These are phyloP conservation scores for Omphalotus olearius DNA, from an alignment of 1,284 basidiomycete genomes.

Conservation along the genomic window DNA sequence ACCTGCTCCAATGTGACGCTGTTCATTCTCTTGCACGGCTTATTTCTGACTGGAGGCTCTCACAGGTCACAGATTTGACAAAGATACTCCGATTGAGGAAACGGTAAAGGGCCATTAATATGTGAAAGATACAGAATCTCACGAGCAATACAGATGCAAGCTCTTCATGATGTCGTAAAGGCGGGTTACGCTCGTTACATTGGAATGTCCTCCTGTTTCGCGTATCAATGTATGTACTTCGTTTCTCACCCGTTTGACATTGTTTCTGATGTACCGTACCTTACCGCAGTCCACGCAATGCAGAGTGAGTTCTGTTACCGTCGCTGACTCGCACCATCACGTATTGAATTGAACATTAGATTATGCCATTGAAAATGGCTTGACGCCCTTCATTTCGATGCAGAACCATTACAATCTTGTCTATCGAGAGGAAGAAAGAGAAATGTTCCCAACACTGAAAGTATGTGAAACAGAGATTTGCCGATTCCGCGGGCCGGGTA, in stretches of 20 bases:
- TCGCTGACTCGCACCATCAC: neutral
- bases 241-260: conserved; percentile 11
- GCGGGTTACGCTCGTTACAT: conserved; percentile 64
- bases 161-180: conserved; percentile 62
- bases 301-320: conserved; percentile 32
- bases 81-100: conserved; percentile 41
- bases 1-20: conserved; percentile 37
- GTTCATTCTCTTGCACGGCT: neutral
- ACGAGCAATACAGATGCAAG: conserved; percentile 46
- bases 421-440: conserved; percentile 66
- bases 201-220: conserved; percentile 53
- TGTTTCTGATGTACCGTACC: conserved; percentile 3
- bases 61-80: conserved; percentile 55
- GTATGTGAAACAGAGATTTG: conserved; percentile 19
- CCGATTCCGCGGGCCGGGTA: neutral
- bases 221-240: conserved; percentile 37
- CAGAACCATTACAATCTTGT: conserved; percentile 58
- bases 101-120: conserved; percentile 20
- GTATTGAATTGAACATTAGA: conserved; percentile 21
- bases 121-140: conserved; percentile 2
- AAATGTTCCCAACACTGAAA: conserved; percentile 61
- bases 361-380: conserved; percentile 46
- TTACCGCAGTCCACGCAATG: conserved; percentile 38
- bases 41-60: neutral
- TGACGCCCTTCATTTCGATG: conserved; percentile 69